Percentiles rank a stretch among this genome's conserved stretches.
Conservation (phyloP, 352 stramenopile species). For the Stephanocyclus meneghinianus region DNA sequence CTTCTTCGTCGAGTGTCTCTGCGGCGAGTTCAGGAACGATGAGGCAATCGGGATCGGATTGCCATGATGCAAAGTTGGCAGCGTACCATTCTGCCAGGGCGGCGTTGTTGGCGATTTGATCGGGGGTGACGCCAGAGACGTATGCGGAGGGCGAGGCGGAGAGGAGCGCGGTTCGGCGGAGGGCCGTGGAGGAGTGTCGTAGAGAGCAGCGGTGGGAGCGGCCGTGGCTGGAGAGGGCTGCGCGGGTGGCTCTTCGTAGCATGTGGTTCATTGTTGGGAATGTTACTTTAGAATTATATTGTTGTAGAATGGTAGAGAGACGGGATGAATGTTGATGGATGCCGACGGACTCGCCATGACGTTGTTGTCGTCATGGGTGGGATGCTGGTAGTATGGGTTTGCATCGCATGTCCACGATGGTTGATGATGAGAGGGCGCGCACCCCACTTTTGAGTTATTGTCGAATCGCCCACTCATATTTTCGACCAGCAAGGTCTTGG, state of each 20-base stretch:
- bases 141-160: conserved; percentile 24
- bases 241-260: background rate
- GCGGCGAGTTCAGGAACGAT: background rate
- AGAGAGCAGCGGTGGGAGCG: background rate
- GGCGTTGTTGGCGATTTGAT: conserved; percentile 23
- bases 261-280: conserved; percentile 8
- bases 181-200: background rate
- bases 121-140: conserved; percentile 27
- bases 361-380: no score
- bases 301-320: background rate
- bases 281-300: background rate
- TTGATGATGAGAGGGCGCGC: no score
- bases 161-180: background rate
- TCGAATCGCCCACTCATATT: no score
- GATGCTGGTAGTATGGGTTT: no score
- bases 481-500: no score
- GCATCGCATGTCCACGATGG: no score
- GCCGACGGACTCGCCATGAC: no score
- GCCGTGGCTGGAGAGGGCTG: background rate
- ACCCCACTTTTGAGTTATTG: no score
- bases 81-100: conserved; percentile 26
- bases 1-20: background rate
- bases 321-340: no score
- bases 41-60: conserved; percentile 22
- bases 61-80: conserved; percentile 28